Base-by-base conservation (phyloP, 2,329 filamentous ascomycete genomes). In the Penicillium freii region DNA sequence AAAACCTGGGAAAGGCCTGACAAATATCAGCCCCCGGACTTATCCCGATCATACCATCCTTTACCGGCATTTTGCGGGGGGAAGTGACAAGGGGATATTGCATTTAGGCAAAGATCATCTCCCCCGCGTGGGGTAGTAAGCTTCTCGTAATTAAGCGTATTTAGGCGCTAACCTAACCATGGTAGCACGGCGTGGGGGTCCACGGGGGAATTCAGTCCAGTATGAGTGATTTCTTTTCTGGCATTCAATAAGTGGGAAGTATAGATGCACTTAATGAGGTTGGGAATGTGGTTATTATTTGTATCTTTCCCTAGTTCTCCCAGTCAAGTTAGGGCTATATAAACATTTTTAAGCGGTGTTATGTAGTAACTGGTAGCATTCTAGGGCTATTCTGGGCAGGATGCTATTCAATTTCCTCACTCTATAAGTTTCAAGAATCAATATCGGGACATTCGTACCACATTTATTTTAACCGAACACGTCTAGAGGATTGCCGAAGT, bases 11-110 rank as follows among this genome's bases (percentile, higher is more conserved):
- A 54, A 60, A 46, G 33, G 5, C 46, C 8, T 23, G 33, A 29
- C 29, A 56, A 47, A 57, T 52, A 25, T 56, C 44, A 57, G 54
- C 46, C 40, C 27, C 31, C 39, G 50, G 50, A 45, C 15, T 42
- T 43, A 43, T 15, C 21, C 31, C 31, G 21, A 36, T 17, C 27
- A 46, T 21, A 46, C 3, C 11, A 5, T 29, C 40, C 15, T 51
- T 23, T n/a, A 27, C 36, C 15, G 29, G 10, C 39, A 10, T 51
- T 46, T 33, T 33, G 49, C 38, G 49, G 49, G 48, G 49, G 19
- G 19, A 21, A 23, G 4, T 19, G 19, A 46, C 44, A 33, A 33
- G 11, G 19, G 29, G 29, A 23, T 21, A 2, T 19, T 49, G 6
- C n/a, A 44, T 44, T 4, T 10, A 17, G 44, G n/a, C 10, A 34